A percentile compares a stretch with the other conserved stretches of the same genome.
Conservation (phyloP, 2,329 filamentous ascomycete genomes). For the Samsoniella hepiali region DNA sequence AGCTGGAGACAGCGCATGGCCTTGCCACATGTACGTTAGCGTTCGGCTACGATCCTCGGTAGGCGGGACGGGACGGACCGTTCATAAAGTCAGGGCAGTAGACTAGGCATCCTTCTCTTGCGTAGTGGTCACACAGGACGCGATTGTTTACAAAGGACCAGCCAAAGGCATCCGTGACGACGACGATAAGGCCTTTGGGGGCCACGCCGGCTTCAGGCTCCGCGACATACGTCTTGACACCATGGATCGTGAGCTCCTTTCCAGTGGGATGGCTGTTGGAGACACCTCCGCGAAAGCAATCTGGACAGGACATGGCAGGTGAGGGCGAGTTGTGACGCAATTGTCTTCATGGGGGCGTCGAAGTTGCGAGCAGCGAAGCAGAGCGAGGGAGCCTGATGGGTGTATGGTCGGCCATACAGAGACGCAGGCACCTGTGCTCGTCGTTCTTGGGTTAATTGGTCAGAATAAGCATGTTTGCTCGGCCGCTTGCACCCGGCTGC, state of each 20-base stretch:
- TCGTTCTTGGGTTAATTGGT: too few species aligned
- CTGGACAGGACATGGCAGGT: background rate
- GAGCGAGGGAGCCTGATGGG: too few species aligned
- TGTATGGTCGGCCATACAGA: too few species aligned
- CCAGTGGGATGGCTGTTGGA: constrained; percentile 21
- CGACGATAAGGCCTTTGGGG: constrained; percentile 45
- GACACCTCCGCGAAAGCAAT: background rate
- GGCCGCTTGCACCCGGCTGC: too few species aligned
- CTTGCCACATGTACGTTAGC: background rate
- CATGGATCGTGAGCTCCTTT: constrained; percentile 25
- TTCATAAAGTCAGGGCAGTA: constrained; percentile 52
- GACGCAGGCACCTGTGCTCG: too few species aligned
- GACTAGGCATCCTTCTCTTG: constrained; percentile 42
- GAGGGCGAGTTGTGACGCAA: background rate
- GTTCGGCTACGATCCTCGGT: background rate
- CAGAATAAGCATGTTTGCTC: too few species aligned
- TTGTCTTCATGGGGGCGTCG: background rate
- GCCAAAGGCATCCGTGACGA: constrained; percentile 53
- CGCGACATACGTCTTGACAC: constrained; percentile 27
- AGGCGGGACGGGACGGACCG: constrained; percentile 23
- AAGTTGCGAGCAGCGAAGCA: too few species aligned
- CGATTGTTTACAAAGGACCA: constrained; percentile 50
- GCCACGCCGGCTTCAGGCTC: constrained; percentile 21
- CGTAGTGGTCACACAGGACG: constrained; percentile 50
- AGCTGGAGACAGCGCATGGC: constrained; percentile 1